Base-by-base conservation (phyloP, 331 rosid genomes). In the Prunus yedoensis region DNA sequence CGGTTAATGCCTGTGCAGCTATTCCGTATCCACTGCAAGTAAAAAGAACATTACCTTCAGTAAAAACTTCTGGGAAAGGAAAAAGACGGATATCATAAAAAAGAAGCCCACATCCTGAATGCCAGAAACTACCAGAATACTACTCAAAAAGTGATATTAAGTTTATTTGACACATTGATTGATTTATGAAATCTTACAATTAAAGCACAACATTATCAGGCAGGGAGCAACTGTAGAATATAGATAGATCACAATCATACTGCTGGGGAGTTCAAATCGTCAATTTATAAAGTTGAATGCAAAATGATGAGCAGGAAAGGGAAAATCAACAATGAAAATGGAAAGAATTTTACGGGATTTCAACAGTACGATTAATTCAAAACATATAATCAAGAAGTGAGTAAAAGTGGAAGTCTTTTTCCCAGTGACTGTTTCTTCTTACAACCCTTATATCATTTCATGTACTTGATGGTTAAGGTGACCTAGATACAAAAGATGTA, bases 1-100 rank as follows among this genome's bases (percentile, higher is more conserved):
- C 96, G 0, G 97, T 88, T 85, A 94, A 87, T 66, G 97, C 98
- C 88, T 87, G 91, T 3, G 98, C 93, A 77, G 96, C 88, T 79
- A 94, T 94, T 81, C 96, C 98, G 79, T 94, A 94, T 63, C 97
- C 98, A 85, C 98, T 94, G 91, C 79, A 88, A 87, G 80, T 17
- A 73, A 73, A 47, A 3, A 54, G 66, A 76, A 67, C 21, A 79
- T 52, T 64, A 79, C 21, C 69, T 62, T 85, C 77, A 79, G 68
- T 32, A 83, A 74, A 56, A 56, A 74, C 53, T n/a, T 41, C 63
- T 20, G n/a, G 52, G 28, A 27, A 21, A 59, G 21, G 53, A 58
- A 32, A 41, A 13, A 15, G 79, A 23, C 25, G 1, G 20, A 12
- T 16, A n/a, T 8, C 27, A 21, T 23, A 50, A 15, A 4, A 47